These are phyloP conservation scores for Apiospora rasikravindrae DNA, from an alignment of 2,329 filamentous ascomycete species.

Conservation along the genomic window DNA sequence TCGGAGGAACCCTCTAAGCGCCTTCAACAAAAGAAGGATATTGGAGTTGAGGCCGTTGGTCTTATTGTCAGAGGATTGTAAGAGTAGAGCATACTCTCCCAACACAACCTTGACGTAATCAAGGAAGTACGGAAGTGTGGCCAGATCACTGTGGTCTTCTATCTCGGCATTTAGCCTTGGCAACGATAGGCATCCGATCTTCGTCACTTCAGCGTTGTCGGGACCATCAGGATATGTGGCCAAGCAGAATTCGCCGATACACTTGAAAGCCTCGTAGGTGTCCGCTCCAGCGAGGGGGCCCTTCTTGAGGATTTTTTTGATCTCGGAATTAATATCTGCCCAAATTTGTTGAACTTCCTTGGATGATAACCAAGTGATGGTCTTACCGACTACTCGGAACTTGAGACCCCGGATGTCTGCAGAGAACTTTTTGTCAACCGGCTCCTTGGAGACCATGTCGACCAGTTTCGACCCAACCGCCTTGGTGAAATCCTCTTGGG, in stretches of 20 bases:
- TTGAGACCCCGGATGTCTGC: slow-evolving; percentile 33
- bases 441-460: slow-evolving; percentile 37
- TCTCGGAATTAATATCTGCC: slow-evolving; percentile 30
- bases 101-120: neutral
- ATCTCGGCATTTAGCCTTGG: slow-evolving; percentile 28
- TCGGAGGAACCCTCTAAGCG: neutral
- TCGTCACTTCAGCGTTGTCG: slow-evolving; percentile 32
- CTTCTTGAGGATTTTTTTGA: slow-evolving; percentile 35
- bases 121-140: neutral
- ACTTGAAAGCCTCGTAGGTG: slow-evolving; percentile 38
- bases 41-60: neutral
- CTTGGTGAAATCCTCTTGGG: slow-evolving; percentile 39
- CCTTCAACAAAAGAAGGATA: neutral
- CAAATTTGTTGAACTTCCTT: slow-evolving; percentile 33
- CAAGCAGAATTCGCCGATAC: slow-evolving; percentile 35
- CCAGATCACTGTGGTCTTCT: neutral
- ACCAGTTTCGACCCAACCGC: slow-evolving; percentile 39
- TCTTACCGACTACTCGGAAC: slow-evolving; percentile 36
- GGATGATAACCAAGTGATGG: slow-evolving; percentile 35
- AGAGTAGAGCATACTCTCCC: neutral
- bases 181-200: slow-evolving; percentile 32
- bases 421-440: slow-evolving; percentile 28
- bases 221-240: no score
- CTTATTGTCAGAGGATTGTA: neutral
- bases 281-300: slow-evolving; percentile 28